Conservation (phyloP, 169 alveolate genomes). For the Cryptosporidium tyzzeri region DNA sequence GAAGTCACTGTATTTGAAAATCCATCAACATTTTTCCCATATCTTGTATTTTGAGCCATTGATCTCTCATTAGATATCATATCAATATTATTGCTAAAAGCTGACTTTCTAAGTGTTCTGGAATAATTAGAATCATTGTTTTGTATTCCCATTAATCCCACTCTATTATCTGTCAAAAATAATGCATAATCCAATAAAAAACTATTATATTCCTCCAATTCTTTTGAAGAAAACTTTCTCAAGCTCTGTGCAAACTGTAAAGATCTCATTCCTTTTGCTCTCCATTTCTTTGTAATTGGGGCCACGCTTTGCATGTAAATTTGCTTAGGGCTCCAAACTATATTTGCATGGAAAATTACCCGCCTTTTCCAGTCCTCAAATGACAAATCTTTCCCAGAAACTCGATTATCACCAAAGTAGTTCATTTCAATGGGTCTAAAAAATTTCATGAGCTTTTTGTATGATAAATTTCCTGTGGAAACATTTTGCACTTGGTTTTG, state of each 20-base stretch:
- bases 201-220: background rate
- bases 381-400: background rate
- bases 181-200: background rate
- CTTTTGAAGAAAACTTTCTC: constrained; percentile 9
- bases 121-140: background rate
- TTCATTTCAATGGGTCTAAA: constrained; percentile 16
- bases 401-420: constrained; percentile 54
- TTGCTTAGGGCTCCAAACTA: constrained; percentile 53
- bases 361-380: constrained; percentile 8
- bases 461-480: background rate
- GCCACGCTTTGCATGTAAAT: constrained; percentile 1
- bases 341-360: constrained; percentile 13
- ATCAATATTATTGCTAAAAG: background rate
- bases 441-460: background rate
- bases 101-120: background rate
- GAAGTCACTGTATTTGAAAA: background rate
- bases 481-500: background rate
- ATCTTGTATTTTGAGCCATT: background rate
- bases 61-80: background rate
- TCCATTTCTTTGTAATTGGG: background rate
- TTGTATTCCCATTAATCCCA: background rate
- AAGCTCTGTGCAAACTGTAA: constrained; percentile 45
- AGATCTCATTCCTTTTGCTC: constrained; percentile 32
- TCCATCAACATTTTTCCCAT: background rate
- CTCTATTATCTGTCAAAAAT: constrained; percentile 8